These are phyloP conservation scores for Cucurbita moschata DNA, from an alignment of 306 rosid genomes.

Conservation along the genomic window DNA sequence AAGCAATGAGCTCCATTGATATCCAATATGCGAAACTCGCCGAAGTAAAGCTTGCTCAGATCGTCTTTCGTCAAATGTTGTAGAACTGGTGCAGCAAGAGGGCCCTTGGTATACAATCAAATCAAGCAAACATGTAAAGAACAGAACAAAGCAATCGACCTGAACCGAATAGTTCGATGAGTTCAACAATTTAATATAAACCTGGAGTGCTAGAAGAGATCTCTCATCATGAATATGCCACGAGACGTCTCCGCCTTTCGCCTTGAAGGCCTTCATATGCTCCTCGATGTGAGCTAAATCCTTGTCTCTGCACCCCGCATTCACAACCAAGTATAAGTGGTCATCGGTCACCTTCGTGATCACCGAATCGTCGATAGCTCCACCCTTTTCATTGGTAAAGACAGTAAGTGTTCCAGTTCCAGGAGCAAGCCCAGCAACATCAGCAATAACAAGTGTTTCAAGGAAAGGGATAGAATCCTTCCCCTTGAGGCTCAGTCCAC, in stretches of 20 bases:
- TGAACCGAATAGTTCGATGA: neutral
- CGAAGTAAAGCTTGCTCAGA: constrained; percentile 78
- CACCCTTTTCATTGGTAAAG: constrained; percentile 89
- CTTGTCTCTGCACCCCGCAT: constrained; percentile 91
- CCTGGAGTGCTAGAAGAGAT: constrained; percentile 89
- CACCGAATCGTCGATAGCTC: constrained; percentile 87
- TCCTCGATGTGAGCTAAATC: constrained; percentile 89
- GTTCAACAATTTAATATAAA: neutral
- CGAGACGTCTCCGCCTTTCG: constrained; percentile 90
- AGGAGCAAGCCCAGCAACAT: constrained; percentile 62
- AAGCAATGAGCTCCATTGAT: constrained; percentile 67
- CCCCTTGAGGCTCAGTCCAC: constrained; percentile 88
- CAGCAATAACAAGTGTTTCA: constrained; percentile 80
- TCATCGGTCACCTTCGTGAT: constrained; percentile 70
- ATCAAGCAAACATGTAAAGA: neutral
- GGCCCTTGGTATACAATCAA: constrained; percentile 36
- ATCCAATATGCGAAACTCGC: constrained; percentile 64
- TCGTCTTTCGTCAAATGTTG: constrained; percentile 77
- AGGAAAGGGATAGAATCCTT: constrained; percentile 58
- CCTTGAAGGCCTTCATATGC: constrained; percentile 90
- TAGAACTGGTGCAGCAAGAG: constrained; percentile 84
- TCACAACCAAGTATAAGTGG: constrained; percentile 80
- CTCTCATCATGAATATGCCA: constrained; percentile 98
- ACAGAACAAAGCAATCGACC: neutral
- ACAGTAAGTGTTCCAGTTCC: constrained; percentile 81